These are phyloP conservation scores for Mortierella sp. DNA, from an alignment of 371 early-diverging fungal genomes.

Conservation along the genomic window DNA sequence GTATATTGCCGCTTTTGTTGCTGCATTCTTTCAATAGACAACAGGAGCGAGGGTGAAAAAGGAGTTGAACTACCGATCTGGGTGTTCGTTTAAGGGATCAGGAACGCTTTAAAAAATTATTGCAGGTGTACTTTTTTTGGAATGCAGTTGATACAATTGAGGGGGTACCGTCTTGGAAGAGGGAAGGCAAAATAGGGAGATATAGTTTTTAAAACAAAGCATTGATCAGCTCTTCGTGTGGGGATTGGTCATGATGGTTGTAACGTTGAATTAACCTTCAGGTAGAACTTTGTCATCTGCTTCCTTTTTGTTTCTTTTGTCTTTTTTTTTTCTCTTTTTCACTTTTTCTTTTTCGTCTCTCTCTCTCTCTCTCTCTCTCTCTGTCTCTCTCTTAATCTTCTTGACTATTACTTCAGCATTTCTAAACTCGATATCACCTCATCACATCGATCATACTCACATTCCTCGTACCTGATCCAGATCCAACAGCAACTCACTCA, in stretches of 20 bases:
- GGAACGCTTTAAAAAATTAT: no score
- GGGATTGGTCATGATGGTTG: background rate
- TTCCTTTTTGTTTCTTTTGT: no score
- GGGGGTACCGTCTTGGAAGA: no score
- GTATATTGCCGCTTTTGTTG: no score
- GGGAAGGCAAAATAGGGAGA: background rate
- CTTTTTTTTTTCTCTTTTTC: background rate
- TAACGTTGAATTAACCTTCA: conserved; percentile 1
- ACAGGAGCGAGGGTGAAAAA: no score
- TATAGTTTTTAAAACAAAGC: background rate
- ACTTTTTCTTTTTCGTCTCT: background rate
- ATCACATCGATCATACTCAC: background rate
- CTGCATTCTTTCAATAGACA: no score
- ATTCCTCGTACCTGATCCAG: background rate
- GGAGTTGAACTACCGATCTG: no score
- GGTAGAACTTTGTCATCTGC: background rate
- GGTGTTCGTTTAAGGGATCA: no score
- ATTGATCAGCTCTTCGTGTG: background rate
- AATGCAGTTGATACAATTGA: no score
- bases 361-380: background rate
- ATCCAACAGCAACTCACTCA: no score
- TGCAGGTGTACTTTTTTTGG: no score
- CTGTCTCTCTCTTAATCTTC: background rate
- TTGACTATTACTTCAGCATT: no score
- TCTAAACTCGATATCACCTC: background rate